Evolutionary conservation across 495 filamentous ascomycete species (phyloP).

Genomic region (Penicillium flavigenum): DNA sequence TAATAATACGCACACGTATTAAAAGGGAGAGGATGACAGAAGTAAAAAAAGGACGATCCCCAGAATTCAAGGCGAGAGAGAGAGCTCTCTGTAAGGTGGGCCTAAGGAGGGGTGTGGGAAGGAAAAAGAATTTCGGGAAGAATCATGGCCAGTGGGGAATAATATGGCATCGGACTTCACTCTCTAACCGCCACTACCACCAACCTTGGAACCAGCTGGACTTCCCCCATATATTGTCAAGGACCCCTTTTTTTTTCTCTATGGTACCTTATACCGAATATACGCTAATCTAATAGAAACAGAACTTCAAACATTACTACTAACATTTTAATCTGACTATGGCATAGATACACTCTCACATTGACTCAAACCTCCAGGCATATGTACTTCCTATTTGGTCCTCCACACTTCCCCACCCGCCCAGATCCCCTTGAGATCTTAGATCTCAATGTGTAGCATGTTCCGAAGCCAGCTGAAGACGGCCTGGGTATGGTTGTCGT

Average conservation of each 20-base stretch:
- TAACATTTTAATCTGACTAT: not conserved
- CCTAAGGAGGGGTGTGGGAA: conserved; percentile 20
- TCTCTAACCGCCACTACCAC: conserved; percentile 15
- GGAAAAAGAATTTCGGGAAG: conserved; percentile 34
- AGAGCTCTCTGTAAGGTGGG: conserved; percentile 18
- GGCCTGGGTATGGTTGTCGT: conserved; percentile 19
- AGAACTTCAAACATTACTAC: not conserved
- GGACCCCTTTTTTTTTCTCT: not conserved
- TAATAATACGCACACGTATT: conserved; percentile 16
- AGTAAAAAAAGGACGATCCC: conserved; percentile 23
- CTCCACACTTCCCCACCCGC: not conserved
- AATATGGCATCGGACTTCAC: conserved; percentile 24
- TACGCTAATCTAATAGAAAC: not conserved
- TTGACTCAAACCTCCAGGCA: not conserved
- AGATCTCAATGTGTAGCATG: conserved; percentile 14
- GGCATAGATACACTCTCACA: not conserved
- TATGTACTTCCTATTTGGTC: not conserved
- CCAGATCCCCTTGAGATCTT: not conserved
- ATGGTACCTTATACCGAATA: not conserved
- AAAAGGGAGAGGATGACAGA: conserved; percentile 14
- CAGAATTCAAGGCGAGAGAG: conserved; percentile 21
- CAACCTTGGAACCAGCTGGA: not conserved
- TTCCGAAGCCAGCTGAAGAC: conserved; percentile 37
- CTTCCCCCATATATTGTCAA: not conserved
- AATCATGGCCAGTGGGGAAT: conserved; percentile 31